Conservation (phyloP, 2,329 filamentous ascomycete genomes). For the Xylaria sp. region DNA sequence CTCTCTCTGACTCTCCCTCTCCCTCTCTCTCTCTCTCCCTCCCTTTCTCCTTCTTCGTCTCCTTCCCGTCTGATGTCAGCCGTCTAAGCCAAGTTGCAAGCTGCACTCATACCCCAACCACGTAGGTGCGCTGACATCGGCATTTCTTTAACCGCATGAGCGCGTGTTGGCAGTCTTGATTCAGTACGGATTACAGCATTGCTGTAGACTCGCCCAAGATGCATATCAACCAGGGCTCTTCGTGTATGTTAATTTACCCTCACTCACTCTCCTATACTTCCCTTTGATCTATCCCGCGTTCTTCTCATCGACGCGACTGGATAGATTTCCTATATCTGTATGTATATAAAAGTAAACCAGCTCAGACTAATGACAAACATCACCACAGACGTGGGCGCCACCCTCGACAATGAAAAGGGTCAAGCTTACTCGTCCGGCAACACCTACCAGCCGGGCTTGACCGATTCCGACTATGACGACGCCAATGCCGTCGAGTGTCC, state of each 20-base stretch:
- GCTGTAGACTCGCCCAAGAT: slow-evolving; percentile 1
- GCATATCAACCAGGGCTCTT: neutral
- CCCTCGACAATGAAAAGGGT: slow-evolving; percentile 25
- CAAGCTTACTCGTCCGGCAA: slow-evolving; percentile 22
- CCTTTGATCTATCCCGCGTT: neutral
- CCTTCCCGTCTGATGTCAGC: neutral
- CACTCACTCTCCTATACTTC: neutral
- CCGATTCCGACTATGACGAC: slow-evolving; percentile 31
- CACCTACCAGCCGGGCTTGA: slow-evolving; percentile 27
- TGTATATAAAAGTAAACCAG: neutral
- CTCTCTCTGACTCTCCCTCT: neutral
- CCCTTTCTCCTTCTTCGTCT: neutral
- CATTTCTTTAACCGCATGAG: neutral
- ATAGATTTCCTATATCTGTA: neutral
- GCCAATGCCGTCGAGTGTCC: slow-evolving; percentile 38
- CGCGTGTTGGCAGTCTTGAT: neutral
- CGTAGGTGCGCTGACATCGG: neutral
- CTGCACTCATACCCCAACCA: neutral
- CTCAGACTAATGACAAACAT: slow-evolving; percentile 13
- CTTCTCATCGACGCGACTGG: neutral
- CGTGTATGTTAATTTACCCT: neutral
- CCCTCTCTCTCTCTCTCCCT: neutral
- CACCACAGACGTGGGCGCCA: slow-evolving; percentile 11
- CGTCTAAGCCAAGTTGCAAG: too few relatives aligned
- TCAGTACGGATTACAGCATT: neutral